Evolutionary conservation across 345 rosid genomes (phyloP).

Genomic region (Ailanthus altissimus): DNA sequence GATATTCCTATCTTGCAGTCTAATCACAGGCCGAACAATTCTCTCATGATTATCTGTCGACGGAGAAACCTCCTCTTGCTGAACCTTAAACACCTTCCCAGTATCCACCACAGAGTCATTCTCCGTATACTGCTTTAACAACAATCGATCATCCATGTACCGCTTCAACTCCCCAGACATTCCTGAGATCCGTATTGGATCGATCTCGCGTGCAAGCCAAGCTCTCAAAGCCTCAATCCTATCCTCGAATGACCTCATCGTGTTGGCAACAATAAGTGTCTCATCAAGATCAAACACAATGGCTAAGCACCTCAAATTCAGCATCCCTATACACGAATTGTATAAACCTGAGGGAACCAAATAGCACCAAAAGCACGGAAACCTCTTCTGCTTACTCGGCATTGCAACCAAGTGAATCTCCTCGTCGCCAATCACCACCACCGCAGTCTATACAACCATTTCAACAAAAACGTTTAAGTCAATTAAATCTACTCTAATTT

Average conservation of each 20-base stretch:
- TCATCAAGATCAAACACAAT: conserved; percentile 98
- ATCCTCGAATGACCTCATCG: conserved; percentile 96
- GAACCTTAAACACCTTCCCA: conserved; percentile 72
- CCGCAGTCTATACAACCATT: conserved; percentile 64
- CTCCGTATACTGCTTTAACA: conserved; percentile 85
- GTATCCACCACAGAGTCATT: conserved; percentile 67
- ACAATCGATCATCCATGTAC: conserved; percentile 66
- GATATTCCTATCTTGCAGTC: conserved; percentile 74
- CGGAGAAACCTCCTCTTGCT: conserved; percentile 72
- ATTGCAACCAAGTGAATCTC: conserved; percentile 97
- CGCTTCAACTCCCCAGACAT: conserved; percentile 81
- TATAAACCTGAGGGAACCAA: conserved; percentile 70
- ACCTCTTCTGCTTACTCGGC: conserved; percentile 98
- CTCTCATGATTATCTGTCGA: conserved; percentile 64
- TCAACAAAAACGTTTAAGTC: background rate
- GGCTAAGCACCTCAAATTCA: conserved; percentile 80
- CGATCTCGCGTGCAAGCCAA: conserved; percentile 84
- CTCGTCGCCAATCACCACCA: conserved; percentile 74
- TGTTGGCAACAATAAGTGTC: conserved; percentile 92
- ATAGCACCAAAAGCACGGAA: conserved; percentile 98
- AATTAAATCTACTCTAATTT: background rate
- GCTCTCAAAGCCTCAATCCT: conserved; percentile 69
- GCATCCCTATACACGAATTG: conserved; percentile 74
- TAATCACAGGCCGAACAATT: conserved; percentile 76
- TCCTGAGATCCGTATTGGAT: conserved; percentile 59